phyloP scores from a whole-genome alignment of 495 filamentous ascomycete genomes.

The Podospora didyma region DNA sequence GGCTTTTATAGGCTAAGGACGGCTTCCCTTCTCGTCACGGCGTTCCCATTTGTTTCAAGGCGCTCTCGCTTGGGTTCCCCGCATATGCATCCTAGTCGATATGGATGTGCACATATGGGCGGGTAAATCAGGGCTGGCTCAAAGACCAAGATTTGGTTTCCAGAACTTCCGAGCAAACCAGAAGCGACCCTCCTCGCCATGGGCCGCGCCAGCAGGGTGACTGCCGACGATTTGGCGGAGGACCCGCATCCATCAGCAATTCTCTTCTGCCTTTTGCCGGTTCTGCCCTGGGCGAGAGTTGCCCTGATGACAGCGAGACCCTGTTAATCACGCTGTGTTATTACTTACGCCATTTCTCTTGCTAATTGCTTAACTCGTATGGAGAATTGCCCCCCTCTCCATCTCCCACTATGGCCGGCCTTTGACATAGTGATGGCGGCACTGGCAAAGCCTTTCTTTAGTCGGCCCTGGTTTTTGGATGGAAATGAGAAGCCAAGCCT shows the following conservation, averaged over 20 bases:
- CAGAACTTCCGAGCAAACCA: constrained; percentile 17
- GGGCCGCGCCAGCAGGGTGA: constrained; percentile 9
- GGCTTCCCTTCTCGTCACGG: not conserved
- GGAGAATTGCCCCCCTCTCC: not conserved
- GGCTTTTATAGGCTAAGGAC: not conserved
- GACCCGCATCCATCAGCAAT: constrained; percentile 8
- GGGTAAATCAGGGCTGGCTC: constrained; percentile 16
- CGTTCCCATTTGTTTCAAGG: constrained; percentile 1
- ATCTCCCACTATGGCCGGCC: not conserved
- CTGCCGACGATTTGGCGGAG: constrained; percentile 16
- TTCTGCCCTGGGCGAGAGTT: not conserved
- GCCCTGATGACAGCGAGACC: constrained; percentile 3
- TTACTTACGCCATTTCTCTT: constrained; percentile 7
- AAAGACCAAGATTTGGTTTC: constrained; percentile 5
- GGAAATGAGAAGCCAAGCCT: not conserved
- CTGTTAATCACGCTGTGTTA: constrained; percentile 3
- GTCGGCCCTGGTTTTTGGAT: not conserved
- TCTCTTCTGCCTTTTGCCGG: constrained; percentile 8
- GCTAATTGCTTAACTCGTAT: not conserved
- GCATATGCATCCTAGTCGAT: constrained; percentile 14
- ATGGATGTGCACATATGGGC: constrained; percentile 9
- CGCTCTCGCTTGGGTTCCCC: constrained; percentile 4
- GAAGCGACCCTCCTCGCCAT: not conserved
- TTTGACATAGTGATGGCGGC: not conserved
- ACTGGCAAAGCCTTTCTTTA: not conserved